Evolutionary conservation across 495 filamentous ascomycete genomes (phyloP).

Genomic region (Bacidia rubella): DNA sequence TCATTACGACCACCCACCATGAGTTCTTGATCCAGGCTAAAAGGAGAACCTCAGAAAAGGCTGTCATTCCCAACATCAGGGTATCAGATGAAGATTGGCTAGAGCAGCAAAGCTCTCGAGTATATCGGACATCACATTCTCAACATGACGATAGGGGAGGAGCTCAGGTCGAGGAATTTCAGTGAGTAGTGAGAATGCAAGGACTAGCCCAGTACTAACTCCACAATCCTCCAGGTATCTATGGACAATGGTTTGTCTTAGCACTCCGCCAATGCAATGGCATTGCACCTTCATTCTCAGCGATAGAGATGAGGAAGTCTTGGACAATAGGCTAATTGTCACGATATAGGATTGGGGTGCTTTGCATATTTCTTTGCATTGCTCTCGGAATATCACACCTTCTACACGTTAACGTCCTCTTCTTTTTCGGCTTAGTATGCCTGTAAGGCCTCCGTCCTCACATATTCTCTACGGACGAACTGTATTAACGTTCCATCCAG

Average conservation of each 20-base stretch:
- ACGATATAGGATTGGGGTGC: slow-evolving; percentile 69
- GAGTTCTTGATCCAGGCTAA: background rate
- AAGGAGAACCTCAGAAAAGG: background rate
- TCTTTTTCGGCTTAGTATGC: slow-evolving; percentile 72
- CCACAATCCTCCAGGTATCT: slow-evolving; percentile 60
- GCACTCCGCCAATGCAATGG: background rate
- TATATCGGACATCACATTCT: too few species aligned
- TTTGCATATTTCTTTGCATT: slow-evolving; percentile 90
- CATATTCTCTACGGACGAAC: background rate
- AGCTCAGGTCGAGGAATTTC: slow-evolving; percentile 94
- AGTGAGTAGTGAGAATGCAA: slow-evolving; percentile 47
- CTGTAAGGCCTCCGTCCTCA: slow-evolving; percentile 49
- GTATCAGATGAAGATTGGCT: too few species aligned
- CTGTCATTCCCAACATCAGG: too few species aligned
- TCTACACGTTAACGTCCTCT: slow-evolving; percentile 49
- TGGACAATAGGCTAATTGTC: slow-evolving; percentile 6
- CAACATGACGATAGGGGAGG: slow-evolving; percentile 45
- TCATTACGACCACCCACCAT: background rate
- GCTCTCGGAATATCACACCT: slow-evolving; percentile 90
- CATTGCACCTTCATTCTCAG: background rate
- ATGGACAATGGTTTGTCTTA: slow-evolving; percentile 78
- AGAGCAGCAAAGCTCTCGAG: too few species aligned
- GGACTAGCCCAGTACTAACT: slow-evolving; percentile 15
- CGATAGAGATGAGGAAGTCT: too few species aligned
- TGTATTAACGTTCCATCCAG: slow-evolving; percentile 28